Conservation (phyloP, 768 basidiomycete genomes). For the Calocybe cyanea region DNA sequence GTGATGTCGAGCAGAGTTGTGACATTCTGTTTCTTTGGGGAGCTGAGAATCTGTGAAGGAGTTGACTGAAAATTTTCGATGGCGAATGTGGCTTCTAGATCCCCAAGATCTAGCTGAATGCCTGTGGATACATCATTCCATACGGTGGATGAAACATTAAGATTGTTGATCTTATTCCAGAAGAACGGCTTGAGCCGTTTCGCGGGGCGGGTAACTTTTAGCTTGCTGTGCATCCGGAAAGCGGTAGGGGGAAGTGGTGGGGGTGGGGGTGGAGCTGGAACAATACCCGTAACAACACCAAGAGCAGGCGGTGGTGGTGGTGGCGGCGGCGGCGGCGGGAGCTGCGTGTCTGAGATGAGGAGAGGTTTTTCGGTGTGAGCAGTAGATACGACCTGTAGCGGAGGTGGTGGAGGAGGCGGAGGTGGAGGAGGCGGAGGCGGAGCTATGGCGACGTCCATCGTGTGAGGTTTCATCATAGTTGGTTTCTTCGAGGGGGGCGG, state of each 20-base stretch:
- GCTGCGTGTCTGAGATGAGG: slow-evolving; percentile 18
- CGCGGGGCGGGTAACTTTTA: slow-evolving; percentile 37
- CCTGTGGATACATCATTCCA: slow-evolving; percentile 59
- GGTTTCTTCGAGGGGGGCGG: slow-evolving; percentile 46
- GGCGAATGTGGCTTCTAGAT: slow-evolving; percentile 72
- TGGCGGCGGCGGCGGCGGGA: slow-evolving; percentile 17
- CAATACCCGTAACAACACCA: slow-evolving; percentile 13
- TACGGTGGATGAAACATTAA: slow-evolving; percentile 47
- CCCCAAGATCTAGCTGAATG: slow-evolving; percentile 54
- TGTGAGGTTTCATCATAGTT: slow-evolving; percentile 17
- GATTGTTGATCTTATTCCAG: slow-evolving; percentile 74
- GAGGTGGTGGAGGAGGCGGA: slow-evolving; percentile 2
- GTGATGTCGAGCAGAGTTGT: slow-evolving; percentile 76
- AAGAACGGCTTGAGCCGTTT: slow-evolving; percentile 82
- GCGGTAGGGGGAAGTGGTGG: slow-evolving; percentile 33
- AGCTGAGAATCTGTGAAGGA: slow-evolving; percentile 37
- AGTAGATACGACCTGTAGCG: slow-evolving; percentile 1
- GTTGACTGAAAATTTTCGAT: slow-evolving; percentile 44
- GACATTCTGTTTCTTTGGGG: slow-evolving; percentile 53
- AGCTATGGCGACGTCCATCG: not conserved
- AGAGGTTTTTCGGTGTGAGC: slow-evolving; percentile 16
- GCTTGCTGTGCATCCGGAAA: slow-evolving; percentile 27
- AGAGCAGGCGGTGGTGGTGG: slow-evolving; percentile 25
- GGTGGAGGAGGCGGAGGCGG: slow-evolving; percentile 4
- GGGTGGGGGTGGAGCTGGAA: slow-evolving; percentile 32